These are phyloP conservation scores for Termitomyces sp. DNA, from an alignment of 768 basidiomycete species.

Conservation along the genomic window DNA sequence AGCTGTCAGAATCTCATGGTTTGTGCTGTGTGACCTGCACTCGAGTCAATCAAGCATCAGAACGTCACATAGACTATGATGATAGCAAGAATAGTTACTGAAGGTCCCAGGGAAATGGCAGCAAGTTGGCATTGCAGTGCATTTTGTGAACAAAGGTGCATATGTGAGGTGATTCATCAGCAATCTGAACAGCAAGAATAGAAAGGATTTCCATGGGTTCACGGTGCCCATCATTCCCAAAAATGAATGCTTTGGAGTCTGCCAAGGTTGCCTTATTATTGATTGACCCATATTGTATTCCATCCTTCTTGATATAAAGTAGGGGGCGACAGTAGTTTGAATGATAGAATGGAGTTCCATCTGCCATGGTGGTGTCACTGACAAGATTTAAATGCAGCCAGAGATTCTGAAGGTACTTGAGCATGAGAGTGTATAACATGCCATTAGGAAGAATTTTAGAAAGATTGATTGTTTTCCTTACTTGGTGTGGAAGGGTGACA, in stretches of 20 bases:
- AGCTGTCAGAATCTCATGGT: neutral
- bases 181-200: neutral
- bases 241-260: neutral
- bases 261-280: neutral
- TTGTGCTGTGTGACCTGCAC: conserved; percentile 1
- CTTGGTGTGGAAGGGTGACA: neutral
- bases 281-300: neutral
- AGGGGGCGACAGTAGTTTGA: neutral
- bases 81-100: too few species aligned
- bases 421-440: neutral
- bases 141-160: neutral
- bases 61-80: too few species aligned
- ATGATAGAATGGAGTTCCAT: neutral
- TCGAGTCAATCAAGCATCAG: too few species aligned
- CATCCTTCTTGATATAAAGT: conserved; percentile 1
- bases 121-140: neutral
- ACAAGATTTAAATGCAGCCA: neutral
- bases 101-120: neutral
- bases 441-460: conserved; percentile 1
- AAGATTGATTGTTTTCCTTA: neutral
- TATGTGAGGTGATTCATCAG: neutral
- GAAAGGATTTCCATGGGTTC: neutral
- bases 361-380: neutral
- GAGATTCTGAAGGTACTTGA: neutral
- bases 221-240: neutral